A percentile compares a stretch with the other conserved stretches of the same genome.
phyloP scores from a whole-genome alignment of 441 rosid species.

The Jatropha multifida region DNA sequence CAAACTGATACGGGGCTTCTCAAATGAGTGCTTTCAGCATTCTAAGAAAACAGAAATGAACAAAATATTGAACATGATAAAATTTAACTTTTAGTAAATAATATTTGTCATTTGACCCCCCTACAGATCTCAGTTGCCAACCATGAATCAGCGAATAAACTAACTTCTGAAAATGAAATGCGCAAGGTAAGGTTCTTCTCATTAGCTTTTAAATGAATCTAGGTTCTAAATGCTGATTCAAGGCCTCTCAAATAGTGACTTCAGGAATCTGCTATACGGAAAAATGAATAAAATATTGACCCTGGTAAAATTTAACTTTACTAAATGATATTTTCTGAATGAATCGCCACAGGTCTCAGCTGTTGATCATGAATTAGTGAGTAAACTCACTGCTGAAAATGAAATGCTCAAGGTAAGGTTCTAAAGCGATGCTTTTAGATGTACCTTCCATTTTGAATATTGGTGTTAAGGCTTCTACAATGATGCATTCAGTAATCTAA shows the following conservation, averaged over 20 bases:
- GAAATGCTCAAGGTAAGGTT: constrained; percentile 73
- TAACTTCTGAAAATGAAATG: constrained; percentile 73
- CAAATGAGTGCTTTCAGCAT: background rate
- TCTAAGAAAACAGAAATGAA: background rate
- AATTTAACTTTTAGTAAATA: background rate
- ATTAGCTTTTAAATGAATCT: background rate
- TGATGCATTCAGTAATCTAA: background rate
- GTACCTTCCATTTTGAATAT: background rate
- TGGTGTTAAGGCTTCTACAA: background rate
- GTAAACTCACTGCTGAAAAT: constrained; percentile 71
- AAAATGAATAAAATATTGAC: too few relatives aligned
- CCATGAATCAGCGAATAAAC: constrained; percentile 50
- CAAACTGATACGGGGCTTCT: background rate
- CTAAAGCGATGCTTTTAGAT: constrained; percentile 22
- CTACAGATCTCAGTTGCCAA: constrained; percentile 45
- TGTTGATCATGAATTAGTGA: constrained; percentile 48
- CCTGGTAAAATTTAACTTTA: background rate
- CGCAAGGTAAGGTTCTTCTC: constrained; percentile 55
- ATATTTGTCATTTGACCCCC: background rate
- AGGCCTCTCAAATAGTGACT: too few relatives aligned
- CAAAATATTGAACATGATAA: background rate
- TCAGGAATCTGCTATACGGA: too few relatives aligned
- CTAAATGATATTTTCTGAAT: background rate
- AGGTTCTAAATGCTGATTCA: too few relatives aligned
- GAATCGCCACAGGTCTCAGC: constrained; percentile 44